Conservation (phyloP, 768 basidiomycete genomes). For the Xerocomellus chrysenteron region DNA sequence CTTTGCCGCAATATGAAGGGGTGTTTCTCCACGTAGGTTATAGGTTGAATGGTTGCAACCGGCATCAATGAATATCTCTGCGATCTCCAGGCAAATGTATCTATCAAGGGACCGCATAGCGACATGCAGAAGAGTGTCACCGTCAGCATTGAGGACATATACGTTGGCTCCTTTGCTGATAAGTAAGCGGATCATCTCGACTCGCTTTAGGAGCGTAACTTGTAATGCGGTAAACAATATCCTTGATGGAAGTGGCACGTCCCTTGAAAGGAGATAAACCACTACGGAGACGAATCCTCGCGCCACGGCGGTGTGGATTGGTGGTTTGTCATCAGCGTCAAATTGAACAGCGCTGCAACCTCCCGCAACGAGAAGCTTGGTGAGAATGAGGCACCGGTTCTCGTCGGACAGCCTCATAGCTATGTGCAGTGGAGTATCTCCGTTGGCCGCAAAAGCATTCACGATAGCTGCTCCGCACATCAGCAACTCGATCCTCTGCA, state of each 20-base stretch:
- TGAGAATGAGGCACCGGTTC: not conserved
- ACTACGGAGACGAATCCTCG: not conserved
- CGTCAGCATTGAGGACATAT: not conserved
- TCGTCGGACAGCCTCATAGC: slow-evolving; percentile 2
- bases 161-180: not conserved
- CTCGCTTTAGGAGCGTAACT: not conserved
- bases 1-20: not conserved
- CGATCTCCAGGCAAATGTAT: not conserved
- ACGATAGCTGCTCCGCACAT: not conserved
- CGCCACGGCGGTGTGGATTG: not conserved
- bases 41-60: not conserved
- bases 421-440: slow-evolving; percentile 8
- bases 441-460: not conserved
- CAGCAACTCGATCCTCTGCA: not conserved
- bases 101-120: not conserved
- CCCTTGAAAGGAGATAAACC: not conserved
- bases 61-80: not conserved
- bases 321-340: slow-evolving; percentile 1
- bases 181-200: slow-evolving; percentile 1
- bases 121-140: slow-evolving; percentile 1
- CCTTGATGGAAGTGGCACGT: not conserved
- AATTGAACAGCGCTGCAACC: not conserved
- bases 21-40: not conserved
- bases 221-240: not conserved
- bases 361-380: not conserved